Evolutionary conservation across 2,329 filamentous ascomycete species (phyloP), one percentile per base, ranked within the genome.

Genomic region (Drechslera avenae): DNA sequence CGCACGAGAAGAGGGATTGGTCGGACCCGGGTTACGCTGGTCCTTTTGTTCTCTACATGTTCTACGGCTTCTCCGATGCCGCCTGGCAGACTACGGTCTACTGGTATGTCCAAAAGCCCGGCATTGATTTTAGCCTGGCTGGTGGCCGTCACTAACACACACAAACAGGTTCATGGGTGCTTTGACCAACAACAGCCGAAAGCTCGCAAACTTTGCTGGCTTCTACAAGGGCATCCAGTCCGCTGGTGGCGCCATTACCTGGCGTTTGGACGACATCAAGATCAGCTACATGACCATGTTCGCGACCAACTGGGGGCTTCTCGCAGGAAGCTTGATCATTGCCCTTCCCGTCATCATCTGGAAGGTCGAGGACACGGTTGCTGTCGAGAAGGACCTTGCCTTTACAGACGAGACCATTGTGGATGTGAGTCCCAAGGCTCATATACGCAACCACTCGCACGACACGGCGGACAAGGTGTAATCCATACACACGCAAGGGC

Each of bases 161-260:
- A n/a, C n/a, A 16, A 7, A 2, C 32, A 51, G 48, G 48, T 51
- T 51, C 78, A 96, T 97, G 88, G 93, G 93, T 42, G 85, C 92
- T 6, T 81, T 97, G 35, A 92, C 90, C 69, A 97, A 97, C 83
- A 96, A 93, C 57, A 86, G 89, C 54, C 90, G 92, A 73, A 93
- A 91, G 74, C 84, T 93, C 21, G 92, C 93, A 77, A 96, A 97
- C 79, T 88, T 93, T 67, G 89, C 91, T 34, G 92, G 90, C 56
- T 92, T 89, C 79, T 94, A 94, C 83, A 94, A 94, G 78, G 87
- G 87, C 42, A 89, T 96, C 58, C 91, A 96, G 74, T 93, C 89
- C n/a, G 90, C 89, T 14, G 91, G 90, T 63, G 86, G 87, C 3
- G 91, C 89, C 51, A 83, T 92, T 63, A 88, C 84, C 65, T 89